Percentiles rank a stretch among this genome's conserved stretches.
Conservation (phyloP, 495 filamentous ascomycete species). For the Aspergillus nanangensis region DNA sequence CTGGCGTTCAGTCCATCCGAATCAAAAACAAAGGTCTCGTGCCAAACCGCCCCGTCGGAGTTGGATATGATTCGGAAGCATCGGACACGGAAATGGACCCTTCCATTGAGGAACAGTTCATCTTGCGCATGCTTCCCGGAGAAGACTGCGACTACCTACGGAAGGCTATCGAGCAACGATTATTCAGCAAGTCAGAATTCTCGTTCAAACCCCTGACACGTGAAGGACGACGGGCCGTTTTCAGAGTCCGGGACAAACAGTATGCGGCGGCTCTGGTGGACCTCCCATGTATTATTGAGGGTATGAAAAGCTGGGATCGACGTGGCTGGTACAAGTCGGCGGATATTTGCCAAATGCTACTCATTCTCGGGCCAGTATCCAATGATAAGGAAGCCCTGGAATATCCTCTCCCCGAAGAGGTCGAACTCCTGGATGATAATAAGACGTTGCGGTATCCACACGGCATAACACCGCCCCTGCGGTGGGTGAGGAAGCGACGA, state of each 20-base stretch:
- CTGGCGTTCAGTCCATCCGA: conserved; percentile 43
- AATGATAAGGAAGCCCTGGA: conserved; percentile 71
- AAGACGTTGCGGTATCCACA: conserved; percentile 77
- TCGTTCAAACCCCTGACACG: conserved; percentile 72
- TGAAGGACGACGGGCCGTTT: conserved; percentile 67
- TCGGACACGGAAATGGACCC: conserved; percentile 87
- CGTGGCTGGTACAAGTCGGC: conserved; percentile 88
- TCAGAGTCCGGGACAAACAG: conserved; percentile 61
- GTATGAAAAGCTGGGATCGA: conserved; percentile 94
- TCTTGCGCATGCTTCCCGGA: conserved; percentile 83
- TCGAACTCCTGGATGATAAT: conserved; percentile 54
- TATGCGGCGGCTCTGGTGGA: conserved; percentile 86
- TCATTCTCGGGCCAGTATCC: conserved; percentile 67
- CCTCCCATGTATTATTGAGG: conserved; percentile 86
- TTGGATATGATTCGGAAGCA: conserved; percentile 96
- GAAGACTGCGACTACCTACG: conserved; percentile 79
- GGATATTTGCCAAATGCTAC: conserved; percentile 93
- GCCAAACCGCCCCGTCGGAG: conserved; percentile 61
- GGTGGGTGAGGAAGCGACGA: conserved; percentile 75
- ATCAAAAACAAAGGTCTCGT: conserved; percentile 57
- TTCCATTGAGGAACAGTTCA: conserved; percentile 78
- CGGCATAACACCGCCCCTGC: conserved; percentile 88
- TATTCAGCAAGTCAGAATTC: conserved; percentile 65
- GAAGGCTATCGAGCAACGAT: conserved; percentile 63
- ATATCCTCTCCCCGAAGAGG: conserved; percentile 57